phyloP scores from a whole-genome alignment of 768 basidiomycete genomes.

The Tricholoma bakamatsutake region DNA sequence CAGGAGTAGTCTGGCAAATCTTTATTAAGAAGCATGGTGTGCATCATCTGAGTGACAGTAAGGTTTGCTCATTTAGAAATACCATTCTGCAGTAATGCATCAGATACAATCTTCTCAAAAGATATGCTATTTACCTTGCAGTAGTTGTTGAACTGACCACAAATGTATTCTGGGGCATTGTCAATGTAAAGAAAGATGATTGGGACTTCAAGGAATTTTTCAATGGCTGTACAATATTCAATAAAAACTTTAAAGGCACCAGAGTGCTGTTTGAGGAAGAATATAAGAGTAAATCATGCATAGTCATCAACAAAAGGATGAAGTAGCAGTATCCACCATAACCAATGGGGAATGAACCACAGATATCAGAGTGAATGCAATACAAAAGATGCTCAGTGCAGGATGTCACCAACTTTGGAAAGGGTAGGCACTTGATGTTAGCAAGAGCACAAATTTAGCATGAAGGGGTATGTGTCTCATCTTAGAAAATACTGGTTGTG shows the following conservation, averaged over 20 bases:
- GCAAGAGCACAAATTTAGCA: neutral
- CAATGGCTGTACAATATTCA: neutral
- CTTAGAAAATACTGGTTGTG: neutral
- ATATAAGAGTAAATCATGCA: neutral
- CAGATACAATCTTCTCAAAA: neutral
- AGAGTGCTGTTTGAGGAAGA: neutral
- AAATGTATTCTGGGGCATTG: neutral
- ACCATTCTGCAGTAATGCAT: neutral
- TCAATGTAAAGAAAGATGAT: neutral
- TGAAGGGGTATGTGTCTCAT: neutral
- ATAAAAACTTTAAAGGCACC: neutral
- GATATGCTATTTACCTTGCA: neutral
- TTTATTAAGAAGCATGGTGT: neutral
- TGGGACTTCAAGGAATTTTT: neutral
- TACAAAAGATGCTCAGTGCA: neutral
- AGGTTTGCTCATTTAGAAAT: neutral
- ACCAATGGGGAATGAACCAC: neutral
- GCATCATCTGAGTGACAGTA: neutral
- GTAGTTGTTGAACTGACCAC: neutral
- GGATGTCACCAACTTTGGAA: neutral
- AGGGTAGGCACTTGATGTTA: neutral
- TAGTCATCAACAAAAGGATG: neutral
- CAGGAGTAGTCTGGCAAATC: neutral
- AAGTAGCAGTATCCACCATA: neutral
- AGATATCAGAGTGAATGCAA: neutral